phyloP scores from a whole-genome alignment of 225 moss, liverwort and hornwort species.

The Marchantia paleacea region DNA sequence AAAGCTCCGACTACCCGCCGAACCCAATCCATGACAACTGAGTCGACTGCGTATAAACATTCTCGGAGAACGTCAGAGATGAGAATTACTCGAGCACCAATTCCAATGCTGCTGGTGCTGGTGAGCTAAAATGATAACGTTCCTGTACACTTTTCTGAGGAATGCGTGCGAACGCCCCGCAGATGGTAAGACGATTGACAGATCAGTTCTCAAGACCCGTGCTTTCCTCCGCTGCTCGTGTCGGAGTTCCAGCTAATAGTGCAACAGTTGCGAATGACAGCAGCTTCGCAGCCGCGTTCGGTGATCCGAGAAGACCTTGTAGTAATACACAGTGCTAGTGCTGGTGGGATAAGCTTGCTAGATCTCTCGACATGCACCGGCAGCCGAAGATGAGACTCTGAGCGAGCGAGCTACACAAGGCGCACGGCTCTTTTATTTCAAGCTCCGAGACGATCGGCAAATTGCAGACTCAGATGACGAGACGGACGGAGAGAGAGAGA shows the following conservation, averaged over 20 bases:
- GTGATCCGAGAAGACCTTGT: not conserved
- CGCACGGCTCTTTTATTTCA: constrained; percentile 9
- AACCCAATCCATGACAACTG: constrained; percentile 15
- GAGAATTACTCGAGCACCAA: constrained; percentile 9
- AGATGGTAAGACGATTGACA: not conserved
- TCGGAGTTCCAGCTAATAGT: not conserved
- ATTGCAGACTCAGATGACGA: not conserved
- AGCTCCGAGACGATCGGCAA: not conserved
- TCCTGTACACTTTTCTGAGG: constrained; percentile 4
- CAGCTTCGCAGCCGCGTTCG: not conserved
- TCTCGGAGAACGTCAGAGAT: not conserved
- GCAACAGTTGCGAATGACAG: not conserved
- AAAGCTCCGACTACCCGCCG: constrained; percentile 6
- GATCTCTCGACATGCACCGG: constrained; percentile 10
- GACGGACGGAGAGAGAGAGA: not conserved
- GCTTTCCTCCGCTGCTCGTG: not conserved
- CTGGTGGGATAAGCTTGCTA: constrained; percentile 6
- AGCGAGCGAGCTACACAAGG: not conserved
- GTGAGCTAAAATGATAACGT: not conserved
- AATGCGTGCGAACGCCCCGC: not conserved
- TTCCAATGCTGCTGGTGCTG: constrained; percentile 13
- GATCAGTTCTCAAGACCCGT: constrained; percentile 11
- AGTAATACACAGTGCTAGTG: not conserved
- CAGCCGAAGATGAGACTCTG: constrained; percentile 1
- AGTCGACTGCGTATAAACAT: constrained; percentile 20